These are phyloP conservation scores for Pseudocercospora musae DNA, from an alignment of 2,329 filamentous ascomycete species.

Conservation along the genomic window DNA sequence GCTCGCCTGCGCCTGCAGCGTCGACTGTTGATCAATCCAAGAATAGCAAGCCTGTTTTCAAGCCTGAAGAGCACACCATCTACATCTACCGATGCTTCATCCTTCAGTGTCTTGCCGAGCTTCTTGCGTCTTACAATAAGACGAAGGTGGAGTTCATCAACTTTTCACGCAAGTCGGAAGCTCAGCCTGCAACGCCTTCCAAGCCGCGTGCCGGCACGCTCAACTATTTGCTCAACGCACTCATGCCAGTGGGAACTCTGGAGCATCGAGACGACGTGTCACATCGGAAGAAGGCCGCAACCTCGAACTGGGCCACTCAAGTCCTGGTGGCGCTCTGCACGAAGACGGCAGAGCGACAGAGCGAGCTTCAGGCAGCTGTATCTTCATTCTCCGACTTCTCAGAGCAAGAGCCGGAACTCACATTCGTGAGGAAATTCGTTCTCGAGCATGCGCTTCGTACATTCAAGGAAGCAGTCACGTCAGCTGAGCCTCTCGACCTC, in stretches of 20 bases:
- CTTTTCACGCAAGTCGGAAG: slow-evolving; percentile 87
- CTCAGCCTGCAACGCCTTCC: slow-evolving; percentile 80
- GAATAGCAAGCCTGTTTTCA: slow-evolving; percentile 70
- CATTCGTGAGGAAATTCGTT: slow-evolving; percentile 92
- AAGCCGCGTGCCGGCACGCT: slow-evolving; percentile 90
- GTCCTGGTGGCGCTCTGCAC: slow-evolving; percentile 82
- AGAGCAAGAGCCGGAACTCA: slow-evolving; percentile 77
- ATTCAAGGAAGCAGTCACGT: slow-evolving; percentile 81
- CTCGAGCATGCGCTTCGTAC: slow-evolving; percentile 88
- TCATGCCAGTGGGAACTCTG: slow-evolving; percentile 64
- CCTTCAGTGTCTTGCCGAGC: slow-evolving; percentile 84
- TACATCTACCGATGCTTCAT: slow-evolving; percentile 97
- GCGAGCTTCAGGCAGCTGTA: slow-evolving; percentile 10
- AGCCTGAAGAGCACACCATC: slow-evolving; percentile 87
- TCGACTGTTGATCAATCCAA: slow-evolving; percentile 54
- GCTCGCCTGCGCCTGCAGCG: slow-evolving; percentile 30
- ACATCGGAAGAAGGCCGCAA: slow-evolving; percentile 81
- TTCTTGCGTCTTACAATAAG: slow-evolving; percentile 86
- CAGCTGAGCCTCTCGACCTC: slow-evolving; percentile 74
- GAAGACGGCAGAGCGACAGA: slow-evolving; percentile 77
- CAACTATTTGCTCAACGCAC: slow-evolving; percentile 84
- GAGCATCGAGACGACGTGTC: slow-evolving; percentile 70
- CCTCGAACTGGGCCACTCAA: slow-evolving; percentile 79
- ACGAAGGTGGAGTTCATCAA: slow-evolving; percentile 99
- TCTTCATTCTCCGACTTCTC: slow-evolving; percentile 41